These are phyloP conservation scores for Madurella mycetomatis DNA, from an alignment of 2,329 filamentous ascomycete species.

Conservation along the genomic window DNA sequence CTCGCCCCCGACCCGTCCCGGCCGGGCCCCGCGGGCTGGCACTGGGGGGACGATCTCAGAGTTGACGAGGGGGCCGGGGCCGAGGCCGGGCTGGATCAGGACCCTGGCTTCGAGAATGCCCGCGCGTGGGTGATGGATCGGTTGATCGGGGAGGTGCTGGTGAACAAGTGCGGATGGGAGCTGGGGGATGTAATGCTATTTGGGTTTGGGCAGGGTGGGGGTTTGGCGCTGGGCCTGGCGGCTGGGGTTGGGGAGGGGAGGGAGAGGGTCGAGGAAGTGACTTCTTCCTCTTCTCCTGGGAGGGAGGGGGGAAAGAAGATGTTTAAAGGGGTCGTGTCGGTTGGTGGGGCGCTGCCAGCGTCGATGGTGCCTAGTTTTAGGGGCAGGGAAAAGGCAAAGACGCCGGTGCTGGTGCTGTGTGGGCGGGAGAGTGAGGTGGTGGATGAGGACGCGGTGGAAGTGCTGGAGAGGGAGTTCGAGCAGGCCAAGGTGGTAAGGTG, in stretches of 20 bases:
- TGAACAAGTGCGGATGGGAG: slow-evolving; percentile 56
- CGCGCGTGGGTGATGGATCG: slow-evolving; percentile 43
- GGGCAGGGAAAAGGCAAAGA: slow-evolving; percentile 51
- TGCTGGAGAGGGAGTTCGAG: slow-evolving; percentile 61
- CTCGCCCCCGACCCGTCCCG: slow-evolving; percentile 36
- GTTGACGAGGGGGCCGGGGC: slow-evolving; percentile 46
- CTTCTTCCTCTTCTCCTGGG: background rate
- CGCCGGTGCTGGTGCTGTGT: slow-evolving; percentile 59
- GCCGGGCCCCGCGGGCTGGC: slow-evolving; percentile 39
- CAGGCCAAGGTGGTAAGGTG: slow-evolving; percentile 65
- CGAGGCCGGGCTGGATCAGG: slow-evolving; percentile 53
- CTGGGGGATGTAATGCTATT: slow-evolving; percentile 58
- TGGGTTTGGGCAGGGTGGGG: slow-evolving; percentile 65
- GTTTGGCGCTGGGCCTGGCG: slow-evolving; percentile 46
- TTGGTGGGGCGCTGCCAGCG: slow-evolving; percentile 52
- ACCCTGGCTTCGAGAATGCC: slow-evolving; percentile 56
- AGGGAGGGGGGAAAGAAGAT: slow-evolving; percentile 13
- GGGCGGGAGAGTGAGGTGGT: slow-evolving; percentile 44
- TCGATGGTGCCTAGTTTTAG: slow-evolving; percentile 47
- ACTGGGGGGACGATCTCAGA: slow-evolving; percentile 65
- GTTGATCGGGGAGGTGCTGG: slow-evolving; percentile 48
- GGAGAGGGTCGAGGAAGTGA: slow-evolving; percentile 2
- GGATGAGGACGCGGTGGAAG: slow-evolving; percentile 58
- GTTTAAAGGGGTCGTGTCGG: slow-evolving; percentile 47
- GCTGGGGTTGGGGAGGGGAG: slow-evolving; percentile 16